Base-by-base conservation (phyloP, 257 asterid genomes). In the Eustoma russellianum region DNA sequence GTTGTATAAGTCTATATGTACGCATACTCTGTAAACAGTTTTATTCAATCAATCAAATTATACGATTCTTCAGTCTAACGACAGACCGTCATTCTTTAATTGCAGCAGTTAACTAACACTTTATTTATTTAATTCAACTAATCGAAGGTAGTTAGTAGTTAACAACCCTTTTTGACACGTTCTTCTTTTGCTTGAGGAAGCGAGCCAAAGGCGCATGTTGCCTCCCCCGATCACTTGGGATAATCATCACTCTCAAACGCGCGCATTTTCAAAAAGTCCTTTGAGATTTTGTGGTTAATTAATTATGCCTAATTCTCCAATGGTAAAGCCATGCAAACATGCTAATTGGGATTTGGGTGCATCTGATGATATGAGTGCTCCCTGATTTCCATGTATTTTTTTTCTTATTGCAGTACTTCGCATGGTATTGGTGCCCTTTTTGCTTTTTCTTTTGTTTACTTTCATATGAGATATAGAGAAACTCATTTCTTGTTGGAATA, bases 261-360 rank as follows among this genome's bases (percentile, higher is more conserved):
- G 9, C 17, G 61, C 56, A 15, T 24, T 60, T 30, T 38, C 28
- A 15, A 48, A 48, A 66, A 43, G 57, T 47, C 60, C 61, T 56
- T 13, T 13, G 24, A 59, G 44, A 34, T 68, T 52, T 64, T 41
- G 63, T 56, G 46, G 61, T 56, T 62, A 62, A 59, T 57, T 28
- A 24, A 24, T 24, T 24, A 24, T 0, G 2, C 12, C 57, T 65
- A 11, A 33, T 55, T 44, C 47, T 5, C 38, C 48, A 11, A 48
- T 13, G 17, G 17, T 6, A 28, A 30, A 57, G 17, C 53, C 48
- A 48, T 16, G 58, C 58, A 12, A 18, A 59, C 53, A 48, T 17
- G 38, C 33, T 55, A 55, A 59, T 54, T 44, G 71, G 66, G 56
- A 66, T 59, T 59, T 53, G 67, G 67, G 67, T 28, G 48, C 45